Evolutionary conservation across 768 basidiomycete genomes (phyloP), one percentile per base, ranked within the genome.

Genomic region (Mycena metata): DNA sequence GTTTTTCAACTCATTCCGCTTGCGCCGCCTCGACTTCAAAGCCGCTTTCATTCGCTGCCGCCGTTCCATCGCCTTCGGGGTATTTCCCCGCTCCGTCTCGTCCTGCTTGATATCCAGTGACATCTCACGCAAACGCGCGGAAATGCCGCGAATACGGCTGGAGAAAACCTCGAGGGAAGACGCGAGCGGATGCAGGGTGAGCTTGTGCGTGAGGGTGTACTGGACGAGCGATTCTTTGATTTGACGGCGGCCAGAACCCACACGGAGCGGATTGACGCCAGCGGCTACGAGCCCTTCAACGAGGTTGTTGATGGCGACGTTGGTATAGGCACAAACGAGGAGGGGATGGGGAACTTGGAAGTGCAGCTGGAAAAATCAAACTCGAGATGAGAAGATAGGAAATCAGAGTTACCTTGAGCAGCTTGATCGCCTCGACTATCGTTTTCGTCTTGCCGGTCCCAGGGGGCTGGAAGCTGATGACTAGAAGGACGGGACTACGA

Each of bases 371-470:
- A 12, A 75, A 35, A 8, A 62, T 26, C 57, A 69, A 21, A 50
- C 35, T 39, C n/a, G n/a, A n/a, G n/a, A 43, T 3, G 2, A 51
- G n/a, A 64, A 33, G 15, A 54, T 30, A 19, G 30, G 39, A 36
- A 51, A 43, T 8, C 43, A 23, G 69, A 69, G 23, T 56, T n/a
- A 90, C 89, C 84, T 96, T 96, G 65, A 96, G 86, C n/a, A 96
- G 75, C 71, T 88, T 91, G 65, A 94, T 84, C 0, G 93, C 85
- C 76, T 96, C 91, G n/a, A 95, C 89, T 51, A 96, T 95, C 0
- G 95, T 96, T 76, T 91, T 91, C 2, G 96, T 96, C 79, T 98
- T 98, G 43, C 96, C 96, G 0, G 95, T 96, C 24, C 95, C 95
- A 21, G 95, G 95, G 45, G 95, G 94, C 93, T 94, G 73, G 17